Base-by-base conservation (phyloP, 192 early-diverging fungal genomes). In the Entomortierella beljakovae region DNA sequence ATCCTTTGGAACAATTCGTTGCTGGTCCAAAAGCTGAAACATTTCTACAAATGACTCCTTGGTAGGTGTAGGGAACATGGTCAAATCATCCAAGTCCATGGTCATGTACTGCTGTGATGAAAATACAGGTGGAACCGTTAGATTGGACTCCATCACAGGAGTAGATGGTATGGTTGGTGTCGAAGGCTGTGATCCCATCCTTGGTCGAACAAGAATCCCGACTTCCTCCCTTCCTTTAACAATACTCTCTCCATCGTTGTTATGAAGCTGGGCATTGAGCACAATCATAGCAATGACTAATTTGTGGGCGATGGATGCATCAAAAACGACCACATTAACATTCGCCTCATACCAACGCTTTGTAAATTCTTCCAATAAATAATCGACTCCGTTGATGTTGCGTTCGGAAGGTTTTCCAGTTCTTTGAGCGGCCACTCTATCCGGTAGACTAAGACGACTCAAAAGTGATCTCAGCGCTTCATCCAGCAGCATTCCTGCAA, bases 271-370 rank as follows among this genome's bases (percentile, higher is more conserved):
- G 3, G 89, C 88, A 64, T 92, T 92, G 28, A 92, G 65, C 22
- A 81, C 81, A 55, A 92, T 69, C 81, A 92, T 85, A n/a, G 87
- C 85, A 32, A 87, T 83, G 10, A 92, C 84, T 3, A 92, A 80
- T 58, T 88, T 89, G 57, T 88, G 80, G 0, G 85, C 84, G 51
- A 87, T 83, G 5, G 80, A 84, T 9, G 80, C 85, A 65, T 85
- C 84, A 55, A 87, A 90, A 6, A 83, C 75, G 15, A 85, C 80
- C 8, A 86, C 84, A 40, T 84, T 83, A 35, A 86, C 84, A 61
- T 92, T 92, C n/a, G 82, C 80, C 40, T 84, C 75, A 51, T 88
- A 84, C 90, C 90, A 92, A 22, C 85, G 84, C 51, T 83, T 84
- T 0, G 91, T 87, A 67, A 92, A 92, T 32, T 82, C 76, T 22